These are phyloP conservation scores for Trametopsis cervina DNA, from an alignment of 768 basidiomycete species.

Conservation along the genomic window DNA sequence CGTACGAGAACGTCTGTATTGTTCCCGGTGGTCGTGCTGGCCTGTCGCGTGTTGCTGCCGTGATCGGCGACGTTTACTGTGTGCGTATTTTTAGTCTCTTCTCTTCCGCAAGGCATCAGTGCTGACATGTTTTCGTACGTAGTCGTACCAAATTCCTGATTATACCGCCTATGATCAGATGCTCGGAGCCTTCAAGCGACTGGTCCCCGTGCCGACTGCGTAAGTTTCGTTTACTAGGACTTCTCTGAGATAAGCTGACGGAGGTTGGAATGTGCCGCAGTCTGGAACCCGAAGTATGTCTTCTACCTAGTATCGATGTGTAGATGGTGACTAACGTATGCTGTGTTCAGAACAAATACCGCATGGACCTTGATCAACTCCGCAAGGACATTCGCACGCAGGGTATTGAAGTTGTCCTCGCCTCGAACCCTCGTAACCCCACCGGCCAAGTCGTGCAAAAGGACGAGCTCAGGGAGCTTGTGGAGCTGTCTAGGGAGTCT, in stretches of 20 bases:
- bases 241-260: conserved; percentile 3
- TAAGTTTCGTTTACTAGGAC: conserved; percentile 30
- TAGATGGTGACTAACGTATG: too few species aligned
- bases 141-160: conserved; percentile 89
- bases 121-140: too few species aligned
- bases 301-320: not conserved
- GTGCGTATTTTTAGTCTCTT: conserved; percentile 38
- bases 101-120: too few species aligned
- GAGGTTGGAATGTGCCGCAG: conserved; percentile 19
- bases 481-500: conserved; percentile 62
- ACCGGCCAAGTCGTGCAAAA: conserved; percentile 89
- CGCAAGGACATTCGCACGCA: conserved; percentile 80
- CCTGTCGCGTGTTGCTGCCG: conserved; percentile 85
- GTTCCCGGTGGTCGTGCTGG: conserved; percentile 92
- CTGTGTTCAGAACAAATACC: conserved; percentile 51
- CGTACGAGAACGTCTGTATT: conserved; percentile 89
- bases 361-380: conserved; percentile 72
- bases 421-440: conserved; percentile 94
- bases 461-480: conserved; percentile 75
- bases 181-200: conserved; percentile 77
- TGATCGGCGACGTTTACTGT: conserved; percentile 84
- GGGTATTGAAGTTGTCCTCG: conserved; percentile 78
- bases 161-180: conserved; percentile 88
- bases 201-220: conserved; percentile 89
- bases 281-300: conserved; percentile 37